Conservation (phyloP, 768 basidiomycete species). For the Boletus fagicola region DNA sequence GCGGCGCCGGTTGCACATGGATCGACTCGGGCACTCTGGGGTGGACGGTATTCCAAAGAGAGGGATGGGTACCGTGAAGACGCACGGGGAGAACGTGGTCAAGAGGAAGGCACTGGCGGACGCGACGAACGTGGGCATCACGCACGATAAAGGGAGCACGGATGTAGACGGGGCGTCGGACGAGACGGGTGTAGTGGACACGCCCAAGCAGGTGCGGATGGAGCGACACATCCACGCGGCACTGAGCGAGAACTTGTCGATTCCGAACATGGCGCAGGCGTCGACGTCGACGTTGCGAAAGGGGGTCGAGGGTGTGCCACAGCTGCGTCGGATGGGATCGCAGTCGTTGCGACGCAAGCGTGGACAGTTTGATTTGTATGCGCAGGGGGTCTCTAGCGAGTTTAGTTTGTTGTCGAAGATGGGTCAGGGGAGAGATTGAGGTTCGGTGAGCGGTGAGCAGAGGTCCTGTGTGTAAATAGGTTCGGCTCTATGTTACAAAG, state of each 20-base stretch:
- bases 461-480: too few species aligned
- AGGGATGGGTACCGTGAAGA: background rate
- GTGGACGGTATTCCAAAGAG: background rate
- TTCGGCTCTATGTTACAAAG: too few species aligned
- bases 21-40: background rate
- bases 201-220: conserved; percentile 12
- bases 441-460: too few species aligned
- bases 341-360: conserved; percentile 11
- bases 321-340: background rate
- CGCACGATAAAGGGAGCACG: background rate
- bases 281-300: conserved; percentile 4
- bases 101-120: conserved; percentile 17
- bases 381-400: conserved; percentile 7
- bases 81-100: background rate
- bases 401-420: conserved; percentile 17
- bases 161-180: background rate
- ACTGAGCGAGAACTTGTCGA: conserved; percentile 21
- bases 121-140: conserved; percentile 6
- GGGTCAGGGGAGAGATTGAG: background rate
- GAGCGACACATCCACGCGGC: conserved; percentile 7
- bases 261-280: conserved; percentile 13
- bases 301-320: background rate
- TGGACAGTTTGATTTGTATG: conserved; percentile 16
- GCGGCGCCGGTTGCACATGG: conserved; percentile 19
- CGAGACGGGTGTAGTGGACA: background rate